Base-by-base conservation (phyloP, 1,284 basidiomycete genomes). In the Trichosporon faecale region DNA sequence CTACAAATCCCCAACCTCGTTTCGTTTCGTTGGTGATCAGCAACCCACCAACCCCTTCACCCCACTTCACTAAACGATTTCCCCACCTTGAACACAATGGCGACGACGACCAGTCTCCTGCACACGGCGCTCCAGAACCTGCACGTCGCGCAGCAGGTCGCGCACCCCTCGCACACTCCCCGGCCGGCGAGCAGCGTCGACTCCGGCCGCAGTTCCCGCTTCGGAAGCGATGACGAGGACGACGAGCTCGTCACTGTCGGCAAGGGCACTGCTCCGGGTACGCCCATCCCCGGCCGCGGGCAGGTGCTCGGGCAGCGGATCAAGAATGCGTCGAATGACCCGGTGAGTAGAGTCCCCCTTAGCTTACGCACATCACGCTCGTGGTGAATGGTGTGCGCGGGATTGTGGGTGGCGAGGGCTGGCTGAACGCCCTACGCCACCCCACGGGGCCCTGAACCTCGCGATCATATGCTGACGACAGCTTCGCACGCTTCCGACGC, bases 401-500 rank as follows among this genome's bases (percentile, higher is more conserved):
- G 35, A 14, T 14, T 14, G 14, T 37, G 35, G 60, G 60, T 61
- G 37, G 64, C 64, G 16, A 65, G 18, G 25, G 2, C 4, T 35
- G 14, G 40, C 40, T 18, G 4, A 7, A n/a, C 40, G 18, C 40
- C 40, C 1, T n/a, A n/a, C 40, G 40, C 40, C 64, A 35, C 46
- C 65, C 65, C 65, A 18, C 66, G 57, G 27, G 35, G 60, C 40
- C 25, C 40, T 40, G 40, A 29, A 2, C 18, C 27, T 12, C 29
- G n/a, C n/a, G 2, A 1, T 52, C 14, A 5, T 8, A 14, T 14
- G 44, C 72, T 74, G 60, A 72, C 63, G 16, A 44, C 68, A 83
- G 82, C 85, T 95, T 11, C 88, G 87, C 70, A 86, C 85, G 1
- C 86, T 95, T 63, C 91, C 92, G 1, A 94, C 92, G 1, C 90